These are phyloP conservation scores for Phytomonas serpens DNA, from an alignment of 208 protist genomes.

Conservation along the genomic window DNA sequence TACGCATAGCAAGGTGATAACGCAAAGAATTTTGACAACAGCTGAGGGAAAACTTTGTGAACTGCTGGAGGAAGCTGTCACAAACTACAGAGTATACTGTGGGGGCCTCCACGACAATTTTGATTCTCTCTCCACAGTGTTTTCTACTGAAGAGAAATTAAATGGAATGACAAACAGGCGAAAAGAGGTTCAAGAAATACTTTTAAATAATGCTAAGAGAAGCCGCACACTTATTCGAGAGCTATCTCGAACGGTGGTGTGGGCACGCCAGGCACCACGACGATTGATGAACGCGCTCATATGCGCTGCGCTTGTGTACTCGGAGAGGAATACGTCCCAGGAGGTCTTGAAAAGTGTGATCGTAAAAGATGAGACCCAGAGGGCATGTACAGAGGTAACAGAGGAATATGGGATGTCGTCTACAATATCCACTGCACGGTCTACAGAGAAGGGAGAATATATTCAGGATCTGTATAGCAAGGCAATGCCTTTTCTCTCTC, in stretches of 20 bases:
- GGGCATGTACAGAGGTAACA: not conserved
- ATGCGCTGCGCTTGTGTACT: slow-evolving; percentile 21
- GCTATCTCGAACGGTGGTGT: not conserved
- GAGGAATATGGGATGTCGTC: not conserved
- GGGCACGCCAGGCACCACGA: slow-evolving; percentile 22
- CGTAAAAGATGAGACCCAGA: slow-evolving; percentile 1
- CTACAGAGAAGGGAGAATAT: not conserved
- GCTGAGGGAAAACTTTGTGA: slow-evolving; percentile 27
- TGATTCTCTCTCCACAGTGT: not conserved
- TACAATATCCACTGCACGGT: not conserved
- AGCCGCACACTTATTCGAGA: slow-evolving; percentile 11
- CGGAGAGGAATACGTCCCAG: not conserved
- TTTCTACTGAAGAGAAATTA: not conserved
- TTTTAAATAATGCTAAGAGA: slow-evolving; percentile 7
- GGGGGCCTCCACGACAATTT: not conserved
- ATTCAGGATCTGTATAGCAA: not conserved
- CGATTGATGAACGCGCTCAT: slow-evolving; percentile 44
- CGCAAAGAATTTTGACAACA: slow-evolving; percentile 23
- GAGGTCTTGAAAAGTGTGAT: not conserved
- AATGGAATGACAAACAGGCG: not conserved
- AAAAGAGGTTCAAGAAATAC: slow-evolving; percentile 3
- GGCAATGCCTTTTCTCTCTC: slow-evolving; percentile 21
- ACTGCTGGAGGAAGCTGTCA: slow-evolving; percentile 20
- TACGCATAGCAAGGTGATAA: slow-evolving; percentile 11
- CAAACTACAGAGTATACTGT: slow-evolving; percentile 3